Evolutionary conservation across 1,139 yeast species (phyloP), one percentile per base, ranked within the genome.

Genomic region (Lodderomyces elongisporus): DNA sequence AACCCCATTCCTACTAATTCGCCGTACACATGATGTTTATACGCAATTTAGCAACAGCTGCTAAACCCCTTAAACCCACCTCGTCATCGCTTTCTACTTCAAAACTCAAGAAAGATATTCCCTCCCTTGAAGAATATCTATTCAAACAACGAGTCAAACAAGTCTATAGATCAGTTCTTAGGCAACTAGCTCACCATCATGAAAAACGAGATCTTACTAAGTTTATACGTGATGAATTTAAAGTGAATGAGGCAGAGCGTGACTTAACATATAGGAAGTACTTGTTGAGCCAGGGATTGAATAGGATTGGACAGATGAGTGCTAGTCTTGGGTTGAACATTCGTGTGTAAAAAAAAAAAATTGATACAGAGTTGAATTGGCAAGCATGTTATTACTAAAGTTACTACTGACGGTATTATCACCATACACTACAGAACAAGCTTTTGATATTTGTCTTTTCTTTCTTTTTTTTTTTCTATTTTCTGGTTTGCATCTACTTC

Each of bases 41-140:
- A n/a, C n/a, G n/a, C n/a, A n/a, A n/a, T n/a, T n/a, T n/a, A n/a
- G n/a, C n/a, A n/a, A n/a, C n/a, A n/a, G n/a, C n/a, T n/a, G n/a
- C n/a, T n/a, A n/a, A n/a, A n/a, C n/a, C n/a, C n/a, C n/a, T n/a
- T n/a, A n/a, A n/a, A n/a, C n/a, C n/a, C n/a, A n/a, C n/a, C n/a
- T n/a, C n/a, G n/a, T n/a, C n/a, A n/a, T n/a, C n/a, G n/a, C n/a
- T n/a, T n/a, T n/a, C n/a, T n/a, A n/a, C n/a, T n/a, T n/a, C n/a
- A n/a, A n/a, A n/a, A 20, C 22, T 33, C 13, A 38, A 40, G 21
- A n/a, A n/a, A n/a, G 31, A 40, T 26, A 37, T 58, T 2, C 40
- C 62, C 14, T 51, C 71, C 3, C 48, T 68, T 4, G 70, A 68
- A 25, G 74, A 68, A 40, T 68, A 66, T 41, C 37, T 67, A 14